Base-by-base conservation (phyloP, 1,139 yeast genomes). In the Geotrichum bryndzae region DNA sequence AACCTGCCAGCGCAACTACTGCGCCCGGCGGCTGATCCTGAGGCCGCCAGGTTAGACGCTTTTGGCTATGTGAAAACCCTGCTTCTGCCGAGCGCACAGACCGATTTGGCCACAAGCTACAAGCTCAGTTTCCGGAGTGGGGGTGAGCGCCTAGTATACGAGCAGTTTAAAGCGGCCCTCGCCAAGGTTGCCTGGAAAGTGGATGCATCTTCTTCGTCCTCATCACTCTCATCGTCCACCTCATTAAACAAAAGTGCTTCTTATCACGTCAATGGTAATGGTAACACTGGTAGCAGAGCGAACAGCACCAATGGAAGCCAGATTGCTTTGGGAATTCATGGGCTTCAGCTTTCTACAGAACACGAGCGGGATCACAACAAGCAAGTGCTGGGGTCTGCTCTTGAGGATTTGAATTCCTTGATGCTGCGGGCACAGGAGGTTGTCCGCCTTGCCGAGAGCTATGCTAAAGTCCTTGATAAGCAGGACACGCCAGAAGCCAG, bases 391-490 rank as follows among this genome's bases (percentile, higher is more conserved):
- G 82, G 84, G 48, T 81, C 82, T 45, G 91, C 97, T 0, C 75
- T 92, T 52, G 88, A 86, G 61, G 97, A 90, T 72, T 75, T 92
- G 56, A 87, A 87, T 65, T 87, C 87, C 54, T 77, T 92, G 58
- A 86, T 90, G 87, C 80, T 84, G 31, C 83, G 88, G 65, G 96
- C 92, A 1, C 84, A 84, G 68, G 96, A 91, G 62, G 81, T 92
- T 57, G 83, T 87, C 53, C 77, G 79, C 54, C 74, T 91, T 41
- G 84, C 87, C 31, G 77, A 80, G 57, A 75, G 83, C 54, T 80
- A 84, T 72, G 78, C 81, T 11, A 63, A 64, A n/a, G 67, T 67
- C 50, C 62, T 72, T 8, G 73, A 70, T 48, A 65, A 60, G 25
- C 60, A 64, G 31, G 29, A 46, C 10, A 50, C 56, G 10, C 31